phyloP scores from a whole-genome alignment of 352 stramenopile genomes.

The Phytopythium oedochilum region DNA sequence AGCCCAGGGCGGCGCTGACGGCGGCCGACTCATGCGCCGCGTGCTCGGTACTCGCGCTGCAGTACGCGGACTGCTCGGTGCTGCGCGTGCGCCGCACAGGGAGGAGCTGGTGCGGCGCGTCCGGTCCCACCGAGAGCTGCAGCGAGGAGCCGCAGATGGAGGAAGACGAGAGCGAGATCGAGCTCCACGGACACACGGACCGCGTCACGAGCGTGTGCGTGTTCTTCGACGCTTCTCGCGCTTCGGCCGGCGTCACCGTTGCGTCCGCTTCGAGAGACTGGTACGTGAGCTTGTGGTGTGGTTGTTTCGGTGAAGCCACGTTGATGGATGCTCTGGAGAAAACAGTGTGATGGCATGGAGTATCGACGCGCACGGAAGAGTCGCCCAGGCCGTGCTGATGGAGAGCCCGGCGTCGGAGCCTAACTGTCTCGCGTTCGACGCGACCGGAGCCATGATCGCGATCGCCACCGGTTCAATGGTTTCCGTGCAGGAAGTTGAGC shows the following conservation, averaged over 20 bases:
- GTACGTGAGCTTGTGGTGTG: conserved; percentile 13
- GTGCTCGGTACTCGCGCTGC: conserved; percentile 42
- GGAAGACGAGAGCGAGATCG: conserved; percentile 23
- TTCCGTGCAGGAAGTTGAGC: conserved; percentile 49
- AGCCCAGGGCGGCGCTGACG: conserved; percentile 28
- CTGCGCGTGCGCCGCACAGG: conserved; percentile 31
- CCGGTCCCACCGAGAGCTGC: background rate
- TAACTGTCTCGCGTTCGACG: conserved; percentile 55
- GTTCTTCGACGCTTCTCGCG: conserved; percentile 12
- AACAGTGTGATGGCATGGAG: conserved; percentile 64
- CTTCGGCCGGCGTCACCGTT: conserved; percentile 16
- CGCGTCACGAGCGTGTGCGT: conserved; percentile 33
- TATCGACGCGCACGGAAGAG: conserved; percentile 19
- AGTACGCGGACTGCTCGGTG: conserved; percentile 42
- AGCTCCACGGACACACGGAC: conserved; percentile 46
- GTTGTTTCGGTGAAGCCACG: background rate
- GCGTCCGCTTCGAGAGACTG: conserved; percentile 65
- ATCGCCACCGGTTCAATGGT: conserved; percentile 45
- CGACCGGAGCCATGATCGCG: conserved; percentile 52
- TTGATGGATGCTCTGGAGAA: background rate
- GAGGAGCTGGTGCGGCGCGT: conserved; percentile 7
- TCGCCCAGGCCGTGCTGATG: conserved; percentile 33
- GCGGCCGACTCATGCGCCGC: conserved; percentile 24
- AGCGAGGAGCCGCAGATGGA: conserved; percentile 17
- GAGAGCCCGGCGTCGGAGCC: conserved; percentile 35